A percentile compares a stretch with the other conserved stretches of the same genome.
Evolutionary conservation across 192 early-diverging fungal species (phyloP).

Genomic region (Paraglomus occultum): DNA sequence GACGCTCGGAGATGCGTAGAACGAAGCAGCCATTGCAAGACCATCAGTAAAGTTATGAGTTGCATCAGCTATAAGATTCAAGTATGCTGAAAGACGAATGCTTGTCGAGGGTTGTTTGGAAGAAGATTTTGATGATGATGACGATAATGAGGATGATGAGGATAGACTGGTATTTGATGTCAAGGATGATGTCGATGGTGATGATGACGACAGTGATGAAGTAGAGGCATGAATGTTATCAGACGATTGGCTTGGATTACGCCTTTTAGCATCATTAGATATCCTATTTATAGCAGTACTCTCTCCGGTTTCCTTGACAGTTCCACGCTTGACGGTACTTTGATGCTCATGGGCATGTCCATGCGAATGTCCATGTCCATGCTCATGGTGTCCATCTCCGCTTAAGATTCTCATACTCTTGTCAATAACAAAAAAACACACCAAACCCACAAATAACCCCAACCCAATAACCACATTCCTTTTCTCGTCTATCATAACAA

Average conservation of each 20-base stretch:
- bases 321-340: neutral
- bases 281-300: slow-evolving; percentile 33
- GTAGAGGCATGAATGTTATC: slow-evolving; percentile 34
- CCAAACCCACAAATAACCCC: slow-evolving; percentile 73
- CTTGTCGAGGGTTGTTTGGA: slow-evolving; percentile 39
- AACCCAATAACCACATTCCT: slow-evolving; percentile 69
- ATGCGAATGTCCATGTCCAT: slow-evolving; percentile 58
- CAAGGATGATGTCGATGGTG: slow-evolving; percentile 19
- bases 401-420: slow-evolving; percentile 80
- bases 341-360: slow-evolving; percentile 42
- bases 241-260: slow-evolving; percentile 5
- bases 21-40: slow-evolving; percentile 79
- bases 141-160: slow-evolving; percentile 15
- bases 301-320: slow-evolving; percentile 25
- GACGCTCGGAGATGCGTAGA: slow-evolving; percentile 75
- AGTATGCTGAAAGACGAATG: slow-evolving; percentile 71
- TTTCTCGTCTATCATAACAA: slow-evolving; percentile 43
- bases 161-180: no score
- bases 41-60: slow-evolving; percentile 89
- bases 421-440: slow-evolving; percentile 77
- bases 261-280: slow-evolving; percentile 33
- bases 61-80: slow-evolving; percentile 81
- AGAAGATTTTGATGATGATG: slow-evolving; percentile 19
- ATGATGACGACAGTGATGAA: slow-evolving; percentile 17
- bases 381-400: slow-evolving; percentile 56